These are phyloP conservation scores for Plantago ovata DNA, from an alignment of 257 asterid species.

Conservation along the genomic window DNA sequence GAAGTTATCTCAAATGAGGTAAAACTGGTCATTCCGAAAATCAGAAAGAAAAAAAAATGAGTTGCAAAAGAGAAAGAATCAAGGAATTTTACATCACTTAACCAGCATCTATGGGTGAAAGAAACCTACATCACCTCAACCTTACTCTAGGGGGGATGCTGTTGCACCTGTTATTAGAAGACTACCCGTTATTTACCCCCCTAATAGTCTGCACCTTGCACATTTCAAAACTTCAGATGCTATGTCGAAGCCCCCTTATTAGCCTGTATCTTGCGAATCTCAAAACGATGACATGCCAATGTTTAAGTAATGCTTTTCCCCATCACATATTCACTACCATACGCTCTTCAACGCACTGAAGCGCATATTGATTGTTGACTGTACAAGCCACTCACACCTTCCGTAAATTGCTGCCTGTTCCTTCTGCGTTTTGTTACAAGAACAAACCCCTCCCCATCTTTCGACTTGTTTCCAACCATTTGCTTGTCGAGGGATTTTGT, in stretches of 20 bases:
- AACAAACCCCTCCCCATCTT: conserved; percentile 89
- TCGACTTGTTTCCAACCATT: conserved; percentile 31
- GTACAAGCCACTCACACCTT: conserved; percentile 61
- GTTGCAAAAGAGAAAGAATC: conserved; percentile 21
- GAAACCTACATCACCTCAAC: conserved; percentile 21
- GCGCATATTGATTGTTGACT: conserved; percentile 83
- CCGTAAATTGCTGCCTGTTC: conserved; percentile 72
- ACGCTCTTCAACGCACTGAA: conserved; percentile 62
- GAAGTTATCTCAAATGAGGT: conserved; percentile 19
- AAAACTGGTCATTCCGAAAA: conserved; percentile 18
- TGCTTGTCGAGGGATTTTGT: conserved; percentile 25
- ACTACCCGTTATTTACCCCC: conserved; percentile 2
- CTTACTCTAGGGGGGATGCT: conserved; percentile 17
- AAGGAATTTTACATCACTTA: conserved; percentile 28
- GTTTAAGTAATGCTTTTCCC: conserved; percentile 8
- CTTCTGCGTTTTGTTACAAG: conserved; percentile 81
- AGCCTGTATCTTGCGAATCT: conserved; percentile 9
- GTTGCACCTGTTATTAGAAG: conserved; percentile 4
- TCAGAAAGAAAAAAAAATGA: conserved; percentile 11
- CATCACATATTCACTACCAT: neutral
- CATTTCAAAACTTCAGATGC: neutral
- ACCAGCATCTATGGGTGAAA: conserved; percentile 27
- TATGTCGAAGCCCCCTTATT: neutral
- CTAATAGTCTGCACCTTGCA: conserved; percentile 8
- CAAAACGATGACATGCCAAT: conserved; percentile 16